phyloP scores from a whole-genome alignment of 176 grass and related monocot species.

The Hyparrhenia diplandra region DNA sequence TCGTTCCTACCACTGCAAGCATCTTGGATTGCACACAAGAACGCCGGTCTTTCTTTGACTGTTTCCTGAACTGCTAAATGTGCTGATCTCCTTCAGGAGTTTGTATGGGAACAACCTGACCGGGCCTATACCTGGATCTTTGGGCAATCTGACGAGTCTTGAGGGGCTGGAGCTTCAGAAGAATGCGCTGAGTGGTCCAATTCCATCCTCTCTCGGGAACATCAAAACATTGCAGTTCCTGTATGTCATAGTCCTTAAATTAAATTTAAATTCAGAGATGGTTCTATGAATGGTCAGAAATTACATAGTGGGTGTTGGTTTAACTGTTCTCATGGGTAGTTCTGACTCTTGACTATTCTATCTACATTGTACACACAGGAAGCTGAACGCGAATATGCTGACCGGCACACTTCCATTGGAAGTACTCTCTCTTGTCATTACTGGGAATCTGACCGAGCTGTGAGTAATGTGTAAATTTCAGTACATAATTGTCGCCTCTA shows the following conservation, averaged over 20 bases:
- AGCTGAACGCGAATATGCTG: constrained; percentile 18
- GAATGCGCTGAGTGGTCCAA: no score
- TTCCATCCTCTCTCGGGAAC: no score
- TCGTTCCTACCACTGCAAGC: no score
- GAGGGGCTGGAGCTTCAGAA: no score
- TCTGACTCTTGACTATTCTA: not conserved
- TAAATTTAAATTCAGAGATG: not conserved
- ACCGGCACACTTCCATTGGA: constrained; percentile 16
- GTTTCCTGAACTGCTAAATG: no score
- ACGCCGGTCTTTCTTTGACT: no score
- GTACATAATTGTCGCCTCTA: not conserved
- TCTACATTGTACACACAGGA: constrained; percentile 14
- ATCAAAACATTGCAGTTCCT: no score
- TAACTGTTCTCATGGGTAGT: not conserved
- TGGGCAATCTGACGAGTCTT: no score
- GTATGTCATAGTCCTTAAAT: constrained; percentile 21
- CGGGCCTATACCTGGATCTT: no score
- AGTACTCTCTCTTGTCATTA: constrained; percentile 29
- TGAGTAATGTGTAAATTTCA: not conserved
- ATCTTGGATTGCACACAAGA: no score
- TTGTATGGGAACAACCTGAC: no score
- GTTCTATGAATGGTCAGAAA: not conserved
- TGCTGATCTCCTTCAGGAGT: no score
- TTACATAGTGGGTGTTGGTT: not conserved
- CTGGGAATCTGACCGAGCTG: constrained; percentile 37